Conservation (phyloP, 345 rosid species). For the Lepidium sativum region DNA sequence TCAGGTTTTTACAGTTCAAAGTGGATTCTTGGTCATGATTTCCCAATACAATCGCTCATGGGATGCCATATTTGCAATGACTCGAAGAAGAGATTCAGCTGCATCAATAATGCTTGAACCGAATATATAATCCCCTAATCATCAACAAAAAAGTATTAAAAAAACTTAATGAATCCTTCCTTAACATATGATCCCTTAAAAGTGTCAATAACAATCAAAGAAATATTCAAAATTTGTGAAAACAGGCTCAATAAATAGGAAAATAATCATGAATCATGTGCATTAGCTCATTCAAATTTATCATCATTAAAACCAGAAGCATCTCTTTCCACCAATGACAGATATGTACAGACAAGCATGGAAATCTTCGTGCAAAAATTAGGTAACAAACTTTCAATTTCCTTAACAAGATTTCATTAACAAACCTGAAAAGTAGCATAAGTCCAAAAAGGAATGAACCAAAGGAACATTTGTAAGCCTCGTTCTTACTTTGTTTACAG, state of each 20-base stretch:
- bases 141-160: slow-evolving; percentile 12
- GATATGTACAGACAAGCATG: neutral
- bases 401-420: neutral
- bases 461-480: neutral
- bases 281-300: neutral
- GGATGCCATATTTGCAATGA: slow-evolving; percentile 64
- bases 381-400: too few relatives aligned
- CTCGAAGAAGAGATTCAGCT: slow-evolving; percentile 71
- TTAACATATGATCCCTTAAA: neutral
- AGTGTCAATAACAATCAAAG: neutral
- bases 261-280: neutral
- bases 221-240: neutral
- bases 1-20: slow-evolving; percentile 70
- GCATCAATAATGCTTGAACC: slow-evolving; percentile 79
- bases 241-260: neutral
- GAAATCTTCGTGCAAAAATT: neutral
- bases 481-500: neutral
- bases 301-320: neutral
- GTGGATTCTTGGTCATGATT: slow-evolving; percentile 95
- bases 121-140: slow-evolving; percentile 86
- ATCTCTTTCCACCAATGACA: neutral
- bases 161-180: neutral
- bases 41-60: slow-evolving; percentile 92
- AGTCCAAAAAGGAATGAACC: neutral
- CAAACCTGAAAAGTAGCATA: neutral